These are phyloP conservation scores for Plenodomus tracheiphilus DNA, from an alignment of 2,329 filamentous ascomycete species.

Conservation along the genomic window DNA sequence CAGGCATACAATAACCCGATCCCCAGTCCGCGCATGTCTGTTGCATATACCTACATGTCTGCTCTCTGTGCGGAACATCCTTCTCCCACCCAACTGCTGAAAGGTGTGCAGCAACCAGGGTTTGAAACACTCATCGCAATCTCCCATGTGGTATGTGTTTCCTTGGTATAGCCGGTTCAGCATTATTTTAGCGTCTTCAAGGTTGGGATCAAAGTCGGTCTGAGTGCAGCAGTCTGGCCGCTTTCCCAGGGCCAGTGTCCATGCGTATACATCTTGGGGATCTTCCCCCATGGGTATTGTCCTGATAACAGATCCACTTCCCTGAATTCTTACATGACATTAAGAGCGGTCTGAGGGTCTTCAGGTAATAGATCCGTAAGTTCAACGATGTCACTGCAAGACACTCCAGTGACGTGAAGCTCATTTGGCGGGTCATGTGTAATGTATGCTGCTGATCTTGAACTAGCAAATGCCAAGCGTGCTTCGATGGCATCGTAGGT, in stretches of 20 bases:
- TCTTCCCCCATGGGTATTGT: background rate
- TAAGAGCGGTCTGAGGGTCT: background rate
- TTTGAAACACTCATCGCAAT: background rate
- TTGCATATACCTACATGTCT: too few species aligned
- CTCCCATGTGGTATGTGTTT: background rate
- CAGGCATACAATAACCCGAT: too few species aligned
- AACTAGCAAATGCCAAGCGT: background rate
- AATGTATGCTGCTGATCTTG: background rate
- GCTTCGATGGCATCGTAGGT: background rate
- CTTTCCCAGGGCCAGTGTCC: background rate
- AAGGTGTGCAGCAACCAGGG: background rate
- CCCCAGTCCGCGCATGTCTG: too few species aligned
- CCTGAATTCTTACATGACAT: background rate
- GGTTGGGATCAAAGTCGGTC: background rate
- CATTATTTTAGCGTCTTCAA: background rate
- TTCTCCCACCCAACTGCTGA: background rate
- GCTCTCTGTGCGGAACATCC: background rate
- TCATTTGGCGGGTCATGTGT: background rate
- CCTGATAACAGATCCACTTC: background rate
- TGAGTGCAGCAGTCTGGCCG: background rate
- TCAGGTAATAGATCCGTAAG: background rate
- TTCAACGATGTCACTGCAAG: background rate
- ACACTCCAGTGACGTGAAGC: background rate
- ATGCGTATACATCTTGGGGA: background rate
- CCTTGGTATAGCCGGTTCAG: background rate